phyloP scores from a whole-genome alignment of 768 basidiomycete species.

The Termitomyces sp. region DNA sequence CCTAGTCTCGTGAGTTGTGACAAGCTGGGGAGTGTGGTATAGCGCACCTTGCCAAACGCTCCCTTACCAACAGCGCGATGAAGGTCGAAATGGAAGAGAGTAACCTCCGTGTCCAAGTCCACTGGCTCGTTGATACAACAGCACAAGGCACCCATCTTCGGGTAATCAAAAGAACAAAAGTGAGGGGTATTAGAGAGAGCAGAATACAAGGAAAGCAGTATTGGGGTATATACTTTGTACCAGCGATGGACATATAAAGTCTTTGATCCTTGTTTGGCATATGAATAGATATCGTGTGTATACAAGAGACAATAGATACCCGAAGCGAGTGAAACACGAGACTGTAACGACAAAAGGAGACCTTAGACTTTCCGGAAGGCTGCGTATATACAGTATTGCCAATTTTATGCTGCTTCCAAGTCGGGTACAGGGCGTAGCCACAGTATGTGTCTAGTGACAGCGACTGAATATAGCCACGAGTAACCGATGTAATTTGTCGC shows the following conservation, averaged over 20 bases:
- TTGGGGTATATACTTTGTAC: constrained; percentile 19
- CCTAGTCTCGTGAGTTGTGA: constrained; percentile 38
- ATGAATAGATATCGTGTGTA: not conserved
- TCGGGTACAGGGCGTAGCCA: not conserved
- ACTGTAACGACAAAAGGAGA: constrained; percentile 17
- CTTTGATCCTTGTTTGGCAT: constrained; percentile 23
- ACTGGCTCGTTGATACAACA: constrained; percentile 71
- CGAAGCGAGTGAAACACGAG: constrained; percentile 10
- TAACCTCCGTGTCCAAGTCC: constrained; percentile 81
- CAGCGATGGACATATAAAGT: constrained; percentile 15
- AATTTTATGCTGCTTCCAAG: not conserved
- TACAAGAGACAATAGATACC: constrained; percentile 15
- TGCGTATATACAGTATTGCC: not conserved
- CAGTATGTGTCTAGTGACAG: not conserved
- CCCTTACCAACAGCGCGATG: constrained; percentile 95
- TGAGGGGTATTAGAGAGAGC: constrained; percentile 26
- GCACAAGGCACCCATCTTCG: constrained; percentile 46
- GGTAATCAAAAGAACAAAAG: constrained; percentile 27
- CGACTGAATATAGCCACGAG: not conserved
- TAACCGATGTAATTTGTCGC: not conserved
- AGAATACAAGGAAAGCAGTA: constrained; percentile 34
- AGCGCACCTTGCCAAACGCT: constrained; percentile 91
- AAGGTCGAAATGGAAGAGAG: constrained; percentile 95
- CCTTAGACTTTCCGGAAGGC: not conserved
- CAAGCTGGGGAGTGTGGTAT: constrained; percentile 5